These are phyloP conservation scores for Ampelomyces quisqualis DNA, from an alignment of 2,329 filamentous ascomycete species.

Conservation along the genomic window DNA sequence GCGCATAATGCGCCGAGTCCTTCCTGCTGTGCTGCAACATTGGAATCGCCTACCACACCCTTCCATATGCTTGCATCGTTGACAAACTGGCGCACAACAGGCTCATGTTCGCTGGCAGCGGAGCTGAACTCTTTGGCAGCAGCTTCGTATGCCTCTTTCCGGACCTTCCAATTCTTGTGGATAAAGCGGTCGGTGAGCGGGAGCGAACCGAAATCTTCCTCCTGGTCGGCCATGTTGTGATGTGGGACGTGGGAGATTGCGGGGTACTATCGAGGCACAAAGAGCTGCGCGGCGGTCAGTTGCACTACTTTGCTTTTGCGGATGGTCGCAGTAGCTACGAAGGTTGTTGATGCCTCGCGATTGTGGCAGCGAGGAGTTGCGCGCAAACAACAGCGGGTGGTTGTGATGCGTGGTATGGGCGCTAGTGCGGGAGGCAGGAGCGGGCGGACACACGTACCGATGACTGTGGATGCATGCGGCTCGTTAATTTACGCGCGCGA, in stretches of 20 bases:
- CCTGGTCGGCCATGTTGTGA: slow-evolving; percentile 70
- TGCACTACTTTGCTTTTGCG: not conserved
- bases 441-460: slow-evolving; percentile 3
- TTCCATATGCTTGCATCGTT: slow-evolving; percentile 88
- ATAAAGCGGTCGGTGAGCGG: slow-evolving; percentile 77
- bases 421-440: slow-evolving; percentile 2
- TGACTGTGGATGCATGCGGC: not conserved
- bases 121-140: slow-evolving; percentile 82
- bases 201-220: slow-evolving; percentile 77
- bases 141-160: slow-evolving; percentile 93
- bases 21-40: slow-evolving; percentile 95
- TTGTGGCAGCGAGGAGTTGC: not conserved
- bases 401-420: slow-evolving; percentile 2
- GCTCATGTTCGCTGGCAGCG: slow-evolving; percentile 80
- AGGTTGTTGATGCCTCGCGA: too few relatives aligned
- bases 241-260: slow-evolving; percentile 10
- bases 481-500: slow-evolving; percentile 1
- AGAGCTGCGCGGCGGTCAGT: slow-evolving; percentile 7
- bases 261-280: slow-evolving; percentile 2
- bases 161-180: slow-evolving; percentile 97
- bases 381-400: not conserved
- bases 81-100: slow-evolving; percentile 83
- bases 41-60: slow-evolving; percentile 86
- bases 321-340: not conserved
- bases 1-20: slow-evolving; percentile 83